A percentile compares a stretch with the other conserved stretches of the same genome.
Evolutionary conservation across 768 basidiomycete species (phyloP).

Genomic region (Mycena vitilis): DNA sequence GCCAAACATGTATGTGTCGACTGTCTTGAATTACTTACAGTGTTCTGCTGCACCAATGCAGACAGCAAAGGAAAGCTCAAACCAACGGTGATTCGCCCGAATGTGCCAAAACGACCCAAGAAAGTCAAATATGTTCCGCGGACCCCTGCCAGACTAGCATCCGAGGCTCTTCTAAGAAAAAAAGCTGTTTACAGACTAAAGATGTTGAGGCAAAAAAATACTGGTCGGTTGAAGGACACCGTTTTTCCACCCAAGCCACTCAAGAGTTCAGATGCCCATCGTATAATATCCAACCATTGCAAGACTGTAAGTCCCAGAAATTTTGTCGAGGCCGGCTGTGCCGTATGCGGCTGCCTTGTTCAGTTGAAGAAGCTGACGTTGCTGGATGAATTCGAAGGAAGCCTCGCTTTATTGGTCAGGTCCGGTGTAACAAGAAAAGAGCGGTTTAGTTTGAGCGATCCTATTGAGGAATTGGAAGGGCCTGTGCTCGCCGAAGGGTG

Average conservation of each 20-base stretch:
- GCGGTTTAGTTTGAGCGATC: background rate
- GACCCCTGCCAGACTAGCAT: background rate
- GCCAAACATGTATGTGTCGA: background rate
- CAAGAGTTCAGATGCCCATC: background rate
- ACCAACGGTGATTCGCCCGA: too few species aligned
- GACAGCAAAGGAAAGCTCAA: background rate
- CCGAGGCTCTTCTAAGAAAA: background rate
- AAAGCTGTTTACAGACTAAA: background rate
- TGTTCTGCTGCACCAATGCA: background rate
- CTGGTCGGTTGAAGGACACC: background rate
- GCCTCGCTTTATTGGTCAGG: background rate
- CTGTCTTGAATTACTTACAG: background rate
- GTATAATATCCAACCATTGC: background rate
- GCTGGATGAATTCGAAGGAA: background rate
- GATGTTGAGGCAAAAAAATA: background rate
- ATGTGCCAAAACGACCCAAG: background rate
- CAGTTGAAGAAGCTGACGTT: background rate
- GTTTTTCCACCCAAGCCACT: background rate
- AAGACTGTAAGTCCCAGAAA: background rate
- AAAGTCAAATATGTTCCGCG: background rate
- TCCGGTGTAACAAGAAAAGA: background rate
- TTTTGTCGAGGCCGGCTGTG: constrained; percentile 1
- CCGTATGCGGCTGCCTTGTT: background rate
- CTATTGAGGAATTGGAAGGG: background rate
- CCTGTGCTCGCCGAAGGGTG: background rate